phyloP scores from a whole-genome alignment of 257 asterid species.

The Capsicum rhomboideum region DNA sequence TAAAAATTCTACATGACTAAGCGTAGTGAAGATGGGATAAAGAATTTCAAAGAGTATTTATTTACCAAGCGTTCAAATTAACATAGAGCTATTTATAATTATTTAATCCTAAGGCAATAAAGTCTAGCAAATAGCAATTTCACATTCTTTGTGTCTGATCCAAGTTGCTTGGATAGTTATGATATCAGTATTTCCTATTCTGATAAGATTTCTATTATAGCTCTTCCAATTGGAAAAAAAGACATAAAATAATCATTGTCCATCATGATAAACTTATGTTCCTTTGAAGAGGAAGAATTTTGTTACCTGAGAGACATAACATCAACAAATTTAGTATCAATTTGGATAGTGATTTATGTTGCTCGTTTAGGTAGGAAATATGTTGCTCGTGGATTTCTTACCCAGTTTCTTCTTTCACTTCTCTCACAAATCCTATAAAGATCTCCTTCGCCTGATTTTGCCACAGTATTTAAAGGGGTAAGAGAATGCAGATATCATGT shows the following conservation, averaged over 20 bases:
- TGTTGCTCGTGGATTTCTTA: slow-evolving; percentile 14
- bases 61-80: no score
- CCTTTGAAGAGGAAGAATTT: not conserved
- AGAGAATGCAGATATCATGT: not conserved
- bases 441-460: slow-evolving; percentile 69
- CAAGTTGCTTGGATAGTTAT: not conserved
- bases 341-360: no score
- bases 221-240: not conserved
- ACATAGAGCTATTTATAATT: no score
- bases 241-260: not conserved
- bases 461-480: not conserved
- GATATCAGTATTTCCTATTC: not conserved
- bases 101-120: not conserved
- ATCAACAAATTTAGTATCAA: slow-evolving; percentile 68
- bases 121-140: no score
- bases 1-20: no score
- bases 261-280: not conserved
- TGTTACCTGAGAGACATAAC: slow-evolving; percentile 77
- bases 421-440: slow-evolving; percentile 71
- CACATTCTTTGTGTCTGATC: not conserved
- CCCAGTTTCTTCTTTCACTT: slow-evolving; percentile 90
- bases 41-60: no score
- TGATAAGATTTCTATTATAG: not conserved
- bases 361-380: not conserved
- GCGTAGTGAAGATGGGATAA: no score